phyloP scores from a whole-genome alignment of 2,329 filamentous ascomycete genomes.

The Chrysoporthe austroafricana region DNA sequence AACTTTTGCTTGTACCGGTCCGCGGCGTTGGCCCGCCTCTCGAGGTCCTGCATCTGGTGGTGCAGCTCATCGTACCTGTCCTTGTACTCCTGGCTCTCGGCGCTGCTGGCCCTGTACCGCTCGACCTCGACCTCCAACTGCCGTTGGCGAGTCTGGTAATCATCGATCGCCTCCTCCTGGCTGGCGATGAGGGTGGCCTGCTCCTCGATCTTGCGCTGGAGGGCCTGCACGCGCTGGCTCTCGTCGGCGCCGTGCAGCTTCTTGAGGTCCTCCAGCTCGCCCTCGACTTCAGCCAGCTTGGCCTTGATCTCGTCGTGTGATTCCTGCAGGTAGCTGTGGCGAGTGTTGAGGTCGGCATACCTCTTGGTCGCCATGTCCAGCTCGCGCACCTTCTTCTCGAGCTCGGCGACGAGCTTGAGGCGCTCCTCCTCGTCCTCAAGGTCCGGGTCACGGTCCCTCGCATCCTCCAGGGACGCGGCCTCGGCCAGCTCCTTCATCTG shows the following conservation, averaged over 20 bases:
- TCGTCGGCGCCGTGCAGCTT: constrained; percentile 56
- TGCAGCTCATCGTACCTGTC: constrained; percentile 65
- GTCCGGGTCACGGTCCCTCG: constrained; percentile 52
- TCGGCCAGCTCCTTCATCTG: constrained; percentile 42
- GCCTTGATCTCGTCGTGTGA: constrained; percentile 68
- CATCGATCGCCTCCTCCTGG: constrained; percentile 69
- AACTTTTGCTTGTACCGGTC: constrained; percentile 67
- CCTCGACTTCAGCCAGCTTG: constrained; percentile 62
- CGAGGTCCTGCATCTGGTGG: constrained; percentile 60
- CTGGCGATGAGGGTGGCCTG: constrained; percentile 73
- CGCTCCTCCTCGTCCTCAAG: constrained; percentile 62
- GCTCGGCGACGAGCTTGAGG: constrained; percentile 52
- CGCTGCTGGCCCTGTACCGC: constrained; percentile 49
- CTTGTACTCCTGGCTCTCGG: constrained; percentile 55
- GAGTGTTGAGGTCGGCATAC: constrained; percentile 61
- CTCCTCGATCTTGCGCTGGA: constrained; percentile 64
- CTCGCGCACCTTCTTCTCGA: constrained; percentile 26
- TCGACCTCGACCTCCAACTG: constrained; percentile 53
- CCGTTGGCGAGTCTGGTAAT: constrained; percentile 50
- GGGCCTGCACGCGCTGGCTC: constrained; percentile 54
- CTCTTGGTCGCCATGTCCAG: constrained; percentile 59
- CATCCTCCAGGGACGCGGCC: constrained; percentile 31
- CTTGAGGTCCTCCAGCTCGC: constrained; percentile 55
- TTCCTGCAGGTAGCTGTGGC: constrained; percentile 62
- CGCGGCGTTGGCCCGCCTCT: constrained; percentile 65